phyloP scores from a whole-genome alignment of 305 asterid genomes.

The Striga hermonthica region DNA sequence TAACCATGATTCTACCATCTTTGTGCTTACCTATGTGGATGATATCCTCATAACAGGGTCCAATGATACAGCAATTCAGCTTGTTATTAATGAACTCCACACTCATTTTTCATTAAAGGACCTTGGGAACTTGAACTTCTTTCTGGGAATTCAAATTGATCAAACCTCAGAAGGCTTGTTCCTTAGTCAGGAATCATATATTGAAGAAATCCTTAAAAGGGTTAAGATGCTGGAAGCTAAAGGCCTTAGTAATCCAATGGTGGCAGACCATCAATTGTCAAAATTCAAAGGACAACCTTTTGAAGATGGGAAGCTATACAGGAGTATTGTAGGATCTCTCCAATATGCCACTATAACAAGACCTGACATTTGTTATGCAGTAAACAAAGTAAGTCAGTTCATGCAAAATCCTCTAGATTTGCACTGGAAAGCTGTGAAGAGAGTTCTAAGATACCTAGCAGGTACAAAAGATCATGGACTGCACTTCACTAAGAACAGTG shows the following conservation, averaged over 20 bases:
- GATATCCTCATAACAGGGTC: neutral
- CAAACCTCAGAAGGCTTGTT: neutral
- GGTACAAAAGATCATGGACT: neutral
- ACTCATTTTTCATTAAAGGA: neutral
- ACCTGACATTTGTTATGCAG: neutral
- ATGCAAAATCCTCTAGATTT: neutral
- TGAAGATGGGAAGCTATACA: neutral
- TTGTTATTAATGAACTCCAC: neutral
- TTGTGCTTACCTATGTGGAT: no score
- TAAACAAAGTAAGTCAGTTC: neutral
- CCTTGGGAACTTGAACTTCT: neutral
- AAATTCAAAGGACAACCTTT: neutral
- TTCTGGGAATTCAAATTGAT: no score
- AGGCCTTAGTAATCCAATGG: neutral
- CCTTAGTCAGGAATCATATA: neutral
- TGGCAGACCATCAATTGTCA: neutral
- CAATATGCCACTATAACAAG: neutral
- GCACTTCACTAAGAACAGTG: neutral
- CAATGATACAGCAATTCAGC: neutral
- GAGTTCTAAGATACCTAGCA: neutral
- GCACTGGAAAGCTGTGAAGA: neutral
- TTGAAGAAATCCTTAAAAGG: neutral
- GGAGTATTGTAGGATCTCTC: neutral
- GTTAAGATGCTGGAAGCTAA: neutral
- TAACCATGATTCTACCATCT: neutral